Base-by-base conservation (phyloP, 2,329 filamentous ascomycete genomes). In the Diaporthe citrichinensis region DNA sequence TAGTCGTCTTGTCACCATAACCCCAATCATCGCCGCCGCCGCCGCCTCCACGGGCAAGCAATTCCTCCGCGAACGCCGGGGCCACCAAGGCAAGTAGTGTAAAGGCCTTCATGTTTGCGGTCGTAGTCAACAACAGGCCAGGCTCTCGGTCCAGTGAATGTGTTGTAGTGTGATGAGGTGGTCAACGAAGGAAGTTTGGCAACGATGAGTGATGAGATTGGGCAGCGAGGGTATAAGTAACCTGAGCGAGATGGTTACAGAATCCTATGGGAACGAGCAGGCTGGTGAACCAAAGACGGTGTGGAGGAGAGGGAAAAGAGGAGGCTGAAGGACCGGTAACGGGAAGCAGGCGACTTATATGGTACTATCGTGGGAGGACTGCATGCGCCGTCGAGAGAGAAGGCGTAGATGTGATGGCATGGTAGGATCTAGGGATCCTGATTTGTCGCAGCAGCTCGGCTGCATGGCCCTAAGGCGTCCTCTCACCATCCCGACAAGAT, bases 21-120 rank as follows among this genome's bases (percentile, higher is more conserved):
- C 74, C 77, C 74, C 72, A 58, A 23, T 72, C 74, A 23, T 53
- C 61, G 20, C 67, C 75, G n/a, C 67, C 75, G 12, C 72, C 75
- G 12, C 75, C 62, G 10, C 69, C 76, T n/a, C 76, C 76, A 15
- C 76, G 73, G 51, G 71, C 61, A 36, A 75, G 28, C 20, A 77
- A 49, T 14, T 80, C 79, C 74, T 77, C 78, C 10, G 79, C 81
- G 69, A 83, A 39, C 67, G 79, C 78, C 72, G 82, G 79, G 53
- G 78, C 77, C 76, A 80, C 80, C 39, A 84, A 77, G 72, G 79
- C 79, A 55, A 84, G 41, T 72, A 84, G 76, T 31, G 82, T 80
- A 65, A 84, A 77, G 69, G 81, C 78, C 81, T 80, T 83, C 82
- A 84, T 84, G 4, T 78, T 82, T 76, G 68, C 55, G 76, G 34